Evolutionary conservation across 129 eudicot species (phyloP), one percentile per base, ranked within the genome.

Genomic region (Pseudognaphalium luteoalbum): DNA sequence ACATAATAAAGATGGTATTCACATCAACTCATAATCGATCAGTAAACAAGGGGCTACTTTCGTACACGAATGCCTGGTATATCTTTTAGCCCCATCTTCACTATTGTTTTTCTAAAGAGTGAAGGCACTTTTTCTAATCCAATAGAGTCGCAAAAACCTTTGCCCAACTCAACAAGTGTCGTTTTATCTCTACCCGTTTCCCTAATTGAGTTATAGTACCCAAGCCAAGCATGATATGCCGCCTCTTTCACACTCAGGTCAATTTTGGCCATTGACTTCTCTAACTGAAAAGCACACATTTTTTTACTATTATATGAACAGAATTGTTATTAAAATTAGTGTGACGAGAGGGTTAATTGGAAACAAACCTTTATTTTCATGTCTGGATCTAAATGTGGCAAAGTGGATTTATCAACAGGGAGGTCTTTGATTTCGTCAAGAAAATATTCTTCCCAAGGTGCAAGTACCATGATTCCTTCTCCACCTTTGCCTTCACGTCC

Each of bases 221-320:
- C 96, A 3, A 94, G 92, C 99, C 99, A 94, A 3, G 92, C 88
- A 83, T 91, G 99, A 75, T 94, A 94, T 21, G 97, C 99, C 60
- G 96, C 96, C 83, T 94, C 99, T 81, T 91, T 94, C 30, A 91
- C 74, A 76, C 94, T 87, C 2, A 82, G 75, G 72, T 94, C 99
- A 14, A 94, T 68, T 83, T 83, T 86, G 20, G 73, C 82, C 97
- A 94, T 81, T 7, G 90, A 81, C 66, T 83, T 89, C 60, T 86
- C 84, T 70, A 94, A 82, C 98, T 93, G n/a, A 47, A 75, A 63
- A 58, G 6, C 33, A 47, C 9, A 34, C 20, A 54, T 56, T 1
- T 10, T 50, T 76, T 25, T 25, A 25, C 28, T 3, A 17, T 35
- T 35, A 76, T 34, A 30, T 30, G 29, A 50, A 29, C 22, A 32